Conservation (phyloP, 2,329 filamentous ascomycete species). For the Ilyonectria mors-panacis region DNA sequence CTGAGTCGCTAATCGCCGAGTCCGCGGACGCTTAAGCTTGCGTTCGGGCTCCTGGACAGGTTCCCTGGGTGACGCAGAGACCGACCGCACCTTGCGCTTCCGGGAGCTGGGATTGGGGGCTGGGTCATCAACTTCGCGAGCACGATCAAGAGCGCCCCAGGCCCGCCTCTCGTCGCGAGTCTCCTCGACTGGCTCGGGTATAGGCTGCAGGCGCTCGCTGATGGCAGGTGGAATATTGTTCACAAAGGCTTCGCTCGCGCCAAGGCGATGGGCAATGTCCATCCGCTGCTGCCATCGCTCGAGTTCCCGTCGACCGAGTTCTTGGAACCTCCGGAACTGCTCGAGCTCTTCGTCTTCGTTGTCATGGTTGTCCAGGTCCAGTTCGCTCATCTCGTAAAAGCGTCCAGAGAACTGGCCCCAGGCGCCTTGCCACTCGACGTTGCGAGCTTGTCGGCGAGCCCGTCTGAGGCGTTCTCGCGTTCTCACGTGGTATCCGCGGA, state of each 20-base stretch:
- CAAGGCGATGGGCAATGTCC: constrained; percentile 84
- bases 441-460: constrained; percentile 75
- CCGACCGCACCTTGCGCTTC: constrained; percentile 82
- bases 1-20: constrained; percentile 72
- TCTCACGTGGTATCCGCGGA: constrained; percentile 59
- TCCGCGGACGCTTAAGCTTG: constrained; percentile 89
- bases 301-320: constrained; percentile 71
- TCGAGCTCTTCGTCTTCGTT: constrained; percentile 80
- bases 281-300: constrained; percentile 88
- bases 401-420: constrained; percentile 77
- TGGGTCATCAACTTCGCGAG: constrained; percentile 76
- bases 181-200: constrained; percentile 72
- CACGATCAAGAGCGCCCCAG: constrained; percentile 93
- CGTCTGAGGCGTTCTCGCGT: constrained; percentile 72
- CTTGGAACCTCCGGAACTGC: constrained; percentile 68
- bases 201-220: constrained; percentile 73
- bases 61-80: constrained; percentile 79
- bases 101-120: constrained; percentile 66
- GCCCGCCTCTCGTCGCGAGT: constrained; percentile 85
- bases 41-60: constrained; percentile 80
- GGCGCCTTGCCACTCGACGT: constrained; percentile 89
- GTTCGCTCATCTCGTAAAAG: constrained; percentile 70
- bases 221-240: constrained; percentile 71
- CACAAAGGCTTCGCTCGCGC: constrained; percentile 80
- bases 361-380: constrained; percentile 59